Evolutionary conservation across 768 basidiomycete genomes (phyloP).

Genomic region (Leccinum sublutescens): DNA sequence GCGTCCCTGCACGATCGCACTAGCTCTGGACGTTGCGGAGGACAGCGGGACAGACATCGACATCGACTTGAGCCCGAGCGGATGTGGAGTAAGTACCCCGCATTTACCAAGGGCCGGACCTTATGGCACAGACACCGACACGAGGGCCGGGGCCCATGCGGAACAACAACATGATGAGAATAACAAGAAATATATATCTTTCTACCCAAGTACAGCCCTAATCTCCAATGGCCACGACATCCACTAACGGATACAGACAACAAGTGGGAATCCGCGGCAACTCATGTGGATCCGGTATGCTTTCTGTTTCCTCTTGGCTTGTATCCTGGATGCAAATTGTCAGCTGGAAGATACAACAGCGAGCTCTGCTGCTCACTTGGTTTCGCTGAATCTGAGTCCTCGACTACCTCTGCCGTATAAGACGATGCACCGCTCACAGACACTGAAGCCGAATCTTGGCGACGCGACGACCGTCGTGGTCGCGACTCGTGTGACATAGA

Average conservation of each 20-base stretch:
- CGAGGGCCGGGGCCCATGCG: slow-evolving; percentile 1
- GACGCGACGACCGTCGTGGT: slow-evolving; percentile 27
- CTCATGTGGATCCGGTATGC: slow-evolving; percentile 19
- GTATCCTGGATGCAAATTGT: slow-evolving; percentile 17
- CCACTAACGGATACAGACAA: slow-evolving; percentile 1
- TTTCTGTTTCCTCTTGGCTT: slow-evolving; percentile 25
- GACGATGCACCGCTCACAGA: slow-evolving; percentile 34
- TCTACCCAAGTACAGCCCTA: slow-evolving; percentile 21
- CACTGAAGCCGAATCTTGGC: slow-evolving; percentile 29
- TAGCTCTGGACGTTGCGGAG: slow-evolving; percentile 6
- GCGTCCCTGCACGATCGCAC: slow-evolving; percentile 1
- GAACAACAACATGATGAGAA: slow-evolving; percentile 9
- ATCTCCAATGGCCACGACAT: slow-evolving; percentile 2
- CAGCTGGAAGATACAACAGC: background rate
- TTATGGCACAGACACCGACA: background rate
- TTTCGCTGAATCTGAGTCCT: slow-evolving; percentile 28
- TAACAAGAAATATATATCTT: slow-evolving; percentile 27
- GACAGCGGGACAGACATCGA: background rate
- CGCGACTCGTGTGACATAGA: slow-evolving; percentile 24
- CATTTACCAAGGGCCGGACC: background rate
- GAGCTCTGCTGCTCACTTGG: slow-evolving; percentile 24
- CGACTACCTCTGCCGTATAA: slow-evolving; percentile 27
- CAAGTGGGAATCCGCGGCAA: background rate
- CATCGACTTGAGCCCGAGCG: background rate
- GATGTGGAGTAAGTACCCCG: background rate